phyloP scores from a whole-genome alignment of 768 basidiomycete species.

The Scleroderma citrinum region DNA sequence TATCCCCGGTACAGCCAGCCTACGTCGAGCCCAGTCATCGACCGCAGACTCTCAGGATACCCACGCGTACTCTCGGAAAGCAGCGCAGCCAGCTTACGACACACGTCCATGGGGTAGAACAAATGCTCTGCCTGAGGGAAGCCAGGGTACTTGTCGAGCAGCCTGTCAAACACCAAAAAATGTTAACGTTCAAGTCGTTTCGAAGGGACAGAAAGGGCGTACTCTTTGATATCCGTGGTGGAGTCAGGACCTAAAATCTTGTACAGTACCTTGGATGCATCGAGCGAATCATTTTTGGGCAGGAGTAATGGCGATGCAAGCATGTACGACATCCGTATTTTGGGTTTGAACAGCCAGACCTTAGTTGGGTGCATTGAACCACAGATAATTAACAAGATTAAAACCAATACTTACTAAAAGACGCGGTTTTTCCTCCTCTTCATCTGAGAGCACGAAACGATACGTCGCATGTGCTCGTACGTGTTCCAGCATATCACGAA shows the following conservation, averaged over 20 bases:
- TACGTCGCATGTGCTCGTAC: slow-evolving; percentile 91
- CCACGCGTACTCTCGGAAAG: slow-evolving; percentile 73
- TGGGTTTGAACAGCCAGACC: slow-evolving; percentile 96
- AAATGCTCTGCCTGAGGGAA: slow-evolving; percentile 88
- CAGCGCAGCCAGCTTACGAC: slow-evolving; percentile 60
- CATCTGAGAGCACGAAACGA: slow-evolving; percentile 84
- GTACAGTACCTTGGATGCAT: slow-evolving; percentile 81
- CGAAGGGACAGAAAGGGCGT: neutral
- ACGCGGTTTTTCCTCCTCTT: slow-evolving; percentile 74
- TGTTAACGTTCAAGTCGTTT: neutral
- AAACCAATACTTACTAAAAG: slow-evolving; percentile 57
- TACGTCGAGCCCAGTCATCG: slow-evolving; percentile 77
- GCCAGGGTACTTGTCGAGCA: slow-evolving; percentile 66
- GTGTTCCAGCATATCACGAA: slow-evolving; percentile 88
- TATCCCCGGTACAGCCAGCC: slow-evolving; percentile 54
- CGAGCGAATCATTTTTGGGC: slow-evolving; percentile 54
- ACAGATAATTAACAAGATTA: neutral
- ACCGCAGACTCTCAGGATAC: slow-evolving; percentile 70
- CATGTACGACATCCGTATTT: slow-evolving; percentile 72
- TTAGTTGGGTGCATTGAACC: slow-evolving; percentile 22
- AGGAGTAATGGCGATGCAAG: slow-evolving; percentile 48
- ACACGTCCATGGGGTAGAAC: slow-evolving; percentile 74
- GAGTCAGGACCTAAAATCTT: slow-evolving; percentile 65
- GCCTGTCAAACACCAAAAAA: slow-evolving; percentile 26
- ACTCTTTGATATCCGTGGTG: slow-evolving; percentile 25